These are phyloP conservation scores for Phytophthora vignae DNA, from an alignment of 352 stramenopile species.

Conservation along the genomic window DNA sequence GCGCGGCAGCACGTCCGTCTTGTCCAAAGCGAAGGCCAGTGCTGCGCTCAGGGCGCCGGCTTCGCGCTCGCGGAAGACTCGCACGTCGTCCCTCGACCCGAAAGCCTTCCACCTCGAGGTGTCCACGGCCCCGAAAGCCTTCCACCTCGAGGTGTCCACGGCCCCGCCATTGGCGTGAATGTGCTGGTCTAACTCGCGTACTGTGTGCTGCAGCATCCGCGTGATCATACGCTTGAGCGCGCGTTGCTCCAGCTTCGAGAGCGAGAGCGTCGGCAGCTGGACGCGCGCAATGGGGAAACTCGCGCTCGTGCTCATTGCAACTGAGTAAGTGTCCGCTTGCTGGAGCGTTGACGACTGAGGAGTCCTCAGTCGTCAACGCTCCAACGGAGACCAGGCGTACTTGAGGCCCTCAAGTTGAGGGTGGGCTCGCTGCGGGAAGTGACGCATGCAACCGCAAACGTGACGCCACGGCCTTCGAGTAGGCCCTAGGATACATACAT, in stretches of 20 bases:
- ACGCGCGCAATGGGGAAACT: constrained; percentile 39
- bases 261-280: constrained; percentile 33
- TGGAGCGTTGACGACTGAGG: constrained; percentile 11
- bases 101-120: constrained; percentile 41
- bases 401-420: no score
- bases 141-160: constrained; percentile 45
- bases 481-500: no score
- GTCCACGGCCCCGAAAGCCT: constrained; percentile 24
- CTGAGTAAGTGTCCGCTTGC: background rate
- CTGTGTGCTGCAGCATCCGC: constrained; percentile 40
- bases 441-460: background rate
- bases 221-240: constrained; percentile 29
- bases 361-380: no score
- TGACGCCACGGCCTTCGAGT: no score
- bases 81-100: constrained; percentile 26
- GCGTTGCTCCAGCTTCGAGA: constrained; percentile 28
- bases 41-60: constrained; percentile 20
- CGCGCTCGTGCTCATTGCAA: constrained; percentile 18
- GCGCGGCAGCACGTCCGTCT: constrained; percentile 7
- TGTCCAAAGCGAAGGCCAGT: constrained; percentile 18
- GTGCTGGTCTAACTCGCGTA: constrained; percentile 47
- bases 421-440: constrained; percentile 4
- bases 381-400: constrained; percentile 3
- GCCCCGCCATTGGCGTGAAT: constrained; percentile 21
- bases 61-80: constrained; percentile 29